Conservation (phyloP, 2,329 filamentous ascomycete species). For the Trichoderma gracile region DNA sequence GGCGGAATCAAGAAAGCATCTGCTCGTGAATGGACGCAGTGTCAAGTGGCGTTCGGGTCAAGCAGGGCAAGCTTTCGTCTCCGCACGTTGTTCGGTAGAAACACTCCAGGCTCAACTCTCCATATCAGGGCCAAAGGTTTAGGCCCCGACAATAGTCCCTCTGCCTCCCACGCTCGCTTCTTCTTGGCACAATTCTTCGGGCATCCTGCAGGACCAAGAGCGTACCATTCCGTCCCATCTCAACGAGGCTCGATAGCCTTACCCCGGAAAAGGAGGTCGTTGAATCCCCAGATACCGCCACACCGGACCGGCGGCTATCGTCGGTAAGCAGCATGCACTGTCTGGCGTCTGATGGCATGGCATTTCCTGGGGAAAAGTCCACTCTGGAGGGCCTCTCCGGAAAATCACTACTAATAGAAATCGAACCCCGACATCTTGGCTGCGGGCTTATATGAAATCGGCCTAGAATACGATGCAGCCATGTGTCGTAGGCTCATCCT, state of each 20-base stretch:
- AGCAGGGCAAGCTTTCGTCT: not conserved
- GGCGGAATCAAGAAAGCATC: not conserved
- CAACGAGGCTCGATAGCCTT: constrained; percentile 24
- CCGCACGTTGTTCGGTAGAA: not conserved
- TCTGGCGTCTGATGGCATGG: constrained; percentile 19
- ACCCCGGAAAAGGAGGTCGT: constrained; percentile 28
- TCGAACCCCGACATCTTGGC: constrained; percentile 19
- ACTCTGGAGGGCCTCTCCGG: constrained; percentile 20
- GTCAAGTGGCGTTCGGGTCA: not conserved
- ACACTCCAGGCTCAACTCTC: not conserved
- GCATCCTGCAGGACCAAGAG: not conserved
- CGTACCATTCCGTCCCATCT: not conserved
- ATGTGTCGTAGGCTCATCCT: not conserved
- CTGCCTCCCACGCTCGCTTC: not conserved
- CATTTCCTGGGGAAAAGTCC: constrained; percentile 25
- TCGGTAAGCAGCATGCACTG: constrained; percentile 21
- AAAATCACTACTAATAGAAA: constrained; percentile 24
- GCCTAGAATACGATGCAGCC: not conserved
- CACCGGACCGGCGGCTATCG: constrained; percentile 27
- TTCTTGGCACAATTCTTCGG: constrained; percentile 2
- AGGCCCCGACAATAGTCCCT: not conserved
- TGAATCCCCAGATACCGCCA: constrained; percentile 25
- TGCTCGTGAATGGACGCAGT: not conserved
- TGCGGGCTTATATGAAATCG: not conserved
- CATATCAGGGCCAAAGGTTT: not conserved